Evolutionary conservation across 306 rosid genomes (phyloP), one percentile per base, ranked within the genome.

Genomic region (Ziziphus jujuba): DNA sequence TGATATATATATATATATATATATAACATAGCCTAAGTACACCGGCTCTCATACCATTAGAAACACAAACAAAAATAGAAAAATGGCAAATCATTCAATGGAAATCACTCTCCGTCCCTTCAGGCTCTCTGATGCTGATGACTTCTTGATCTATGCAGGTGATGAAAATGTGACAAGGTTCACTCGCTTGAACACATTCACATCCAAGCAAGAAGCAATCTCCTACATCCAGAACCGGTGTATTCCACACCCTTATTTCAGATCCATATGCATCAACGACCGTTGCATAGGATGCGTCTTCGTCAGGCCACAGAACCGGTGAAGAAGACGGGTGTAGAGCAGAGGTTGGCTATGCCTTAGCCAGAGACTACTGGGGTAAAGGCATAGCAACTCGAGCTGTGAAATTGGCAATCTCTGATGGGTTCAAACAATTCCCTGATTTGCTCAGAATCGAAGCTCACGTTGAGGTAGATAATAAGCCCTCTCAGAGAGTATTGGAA

Each of bases 401-500:
- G 40, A 73, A 70, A 71, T 56, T 69, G 79, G 76, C 75, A 47
- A 51, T 68, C 53, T 14, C 14, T 24, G 61, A 62, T 5, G 72
- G 67, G 54, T 69, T 79, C 6, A 33, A 40, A n/a, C 56, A 69
- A 9, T 59, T 63, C 55, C 54, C 65, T 0, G 34, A 33, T 33
- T 61, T 63, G 48, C 47, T 56, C 20, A 63, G 79, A 68, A 36
- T 79, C 53, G 62, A 79, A 50, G 75, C 72, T 33, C 58, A 49
- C 59, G 60, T 62, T 44, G 72, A 65, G 47, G 21, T 61, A 0
- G 77, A 71, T 70, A 80, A 80, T 67, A 65, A 24, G 50, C 75
- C 67, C 16, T 80, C 75, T 51, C 80, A 71, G 40, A 72, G 66
- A 64, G 79, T 76, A 20, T 67, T 72, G 72, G 75, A 67, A 16